Evolutionary conservation across 768 basidiomycete species (phyloP), one percentile per base, ranked within the genome.

Genomic region (Suillus hirtellus): DNA sequence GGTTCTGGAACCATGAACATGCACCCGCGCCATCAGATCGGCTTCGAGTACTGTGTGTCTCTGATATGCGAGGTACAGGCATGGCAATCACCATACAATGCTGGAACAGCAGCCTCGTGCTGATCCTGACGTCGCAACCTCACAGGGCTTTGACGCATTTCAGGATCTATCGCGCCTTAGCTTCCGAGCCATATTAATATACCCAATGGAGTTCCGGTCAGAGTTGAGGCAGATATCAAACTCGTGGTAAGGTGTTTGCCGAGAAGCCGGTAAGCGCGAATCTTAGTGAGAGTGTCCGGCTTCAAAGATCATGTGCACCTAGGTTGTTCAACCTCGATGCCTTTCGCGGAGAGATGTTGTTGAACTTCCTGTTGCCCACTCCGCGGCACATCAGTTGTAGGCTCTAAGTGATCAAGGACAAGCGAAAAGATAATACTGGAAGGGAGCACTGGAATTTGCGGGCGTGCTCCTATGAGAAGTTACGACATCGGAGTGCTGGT

Each of bases 171-270:
- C 27, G 24, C 56, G 17, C 21, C 24, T 9, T 21, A 42, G 24
- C 24, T 40, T 42, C 38, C 55, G 38, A 40, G 21, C 2, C 50
- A 31, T 17, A 56, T 50, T 50, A 50, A 56, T 37, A 55, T 56
- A 24, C 38, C 27, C 17, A 46, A 40, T 60, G 31, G 59, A 47
- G 14, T 35, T 35, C 60, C 17, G 24, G 38, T 19, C n/a, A 24
- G 31, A 31, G 31, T 31, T 31, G 31, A 31, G 31, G 31, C 31
- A 31, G 35, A 61, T 61, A 21, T 27, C 21, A n/a, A 40, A 43
- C 27, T 59, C 61, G 61, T 62, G 54, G 55, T 9, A 31, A 40
- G n/a, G 42, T 43, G 1, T 59, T 24, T 12, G 21, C 49, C 38
- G 38, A 61, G 27, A 54, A 59, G 21, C 19, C 27, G 31, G 12